Evolutionary conservation across 1,284 basidiomycete species (phyloP), one percentile per base, ranked within the genome.

Genomic region (Garcileccinum viscosum): DNA sequence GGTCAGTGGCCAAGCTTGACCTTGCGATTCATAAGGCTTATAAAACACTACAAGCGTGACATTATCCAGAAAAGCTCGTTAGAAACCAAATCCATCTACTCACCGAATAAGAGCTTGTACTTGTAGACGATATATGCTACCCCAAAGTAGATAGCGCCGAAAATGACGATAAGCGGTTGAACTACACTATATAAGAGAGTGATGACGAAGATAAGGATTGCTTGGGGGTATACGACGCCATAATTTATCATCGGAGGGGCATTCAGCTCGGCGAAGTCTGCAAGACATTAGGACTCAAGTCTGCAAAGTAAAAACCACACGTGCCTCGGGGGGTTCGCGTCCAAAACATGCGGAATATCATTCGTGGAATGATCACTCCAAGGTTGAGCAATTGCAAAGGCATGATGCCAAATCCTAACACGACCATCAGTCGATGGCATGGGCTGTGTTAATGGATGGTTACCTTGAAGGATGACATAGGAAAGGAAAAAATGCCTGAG

Each of bases 211-310:
- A 99, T 92, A 58, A 99, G 87, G 69, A 99, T 94, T 3, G 96
- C 95, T 78, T 98, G 96, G 0, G 97, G 97, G 78, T 98, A 97
- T 11, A 97, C 93, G 33, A 90, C 84, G 67, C 96, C 96, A 74
- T 98, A 97, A 80, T 98, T 96, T 80, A 99, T 93, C 90, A 95
- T 95, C 0, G 97, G 96, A 15, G 97, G 97, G 0, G 96, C 95
- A 77, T 99, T 98, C n/a, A 98, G 86, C 80, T 98, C 96, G 12
- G 97, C 97, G 75, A 92, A 97, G 76, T 99, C 97, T 93, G 73
- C 40, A 22, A 61, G 24, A 38, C 53, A 40, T 67, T 42, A 66
- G 58, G 35, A 37, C 68, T 19, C 33, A 66, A 53, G 33, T 38
- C 14, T 11, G 2, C 33, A 63, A 5, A 30, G 3, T 9, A 33